Base-by-base conservation (phyloP, 2,329 filamentous ascomycete genomes). In the Diaporthe capsici region DNA sequence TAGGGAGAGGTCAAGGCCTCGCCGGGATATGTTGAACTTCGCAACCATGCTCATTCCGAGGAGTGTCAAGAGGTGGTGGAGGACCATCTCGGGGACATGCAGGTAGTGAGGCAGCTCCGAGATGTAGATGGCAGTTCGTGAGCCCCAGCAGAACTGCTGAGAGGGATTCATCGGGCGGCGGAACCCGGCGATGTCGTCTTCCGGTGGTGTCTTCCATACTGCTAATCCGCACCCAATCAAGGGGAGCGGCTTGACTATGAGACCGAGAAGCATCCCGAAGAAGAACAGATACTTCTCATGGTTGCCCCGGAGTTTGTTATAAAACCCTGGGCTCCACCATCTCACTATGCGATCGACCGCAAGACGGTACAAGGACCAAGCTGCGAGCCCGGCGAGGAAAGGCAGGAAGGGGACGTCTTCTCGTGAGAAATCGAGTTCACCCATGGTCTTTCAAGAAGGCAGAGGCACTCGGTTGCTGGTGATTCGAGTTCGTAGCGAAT, bases 111-210 rank as follows among this genome's bases (percentile, higher is more conserved):
- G 76, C 15, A 80, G 42, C 72, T 80, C 79, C 34, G 78, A 75
- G 47, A 79, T 70, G 71, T 77, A 78, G 31, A 78, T 77, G 53
- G 77, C 72, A 6, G 77, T 77, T 15, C 79, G 79, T 25, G 77
- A 77, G 2, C 78, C 79, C 79, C 77, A 80, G 72, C 79, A 80
- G 63, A 75, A 77, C 44, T 80, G 79, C 58, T 80, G 78, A 3
- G 71, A 76, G 9, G 60, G 53, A 60, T 73, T 79, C 34, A 79
- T 75, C 7, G 79, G 75, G 10, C 75, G 57, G 22, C 70, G 73
- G 37, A 79, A 72, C 34, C 79, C 78, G 20, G 72, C 58, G 47
- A 80, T 72, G 65, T 80, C 79, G 39, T 77, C 77, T 67, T 78
- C 72, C n/a, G 79, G 73, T 0, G 78, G 44, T 3, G 78, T 79